Conservation (phyloP, 495 filamentous ascomycete species). For the Aspergillus saccharolyticus region DNA sequence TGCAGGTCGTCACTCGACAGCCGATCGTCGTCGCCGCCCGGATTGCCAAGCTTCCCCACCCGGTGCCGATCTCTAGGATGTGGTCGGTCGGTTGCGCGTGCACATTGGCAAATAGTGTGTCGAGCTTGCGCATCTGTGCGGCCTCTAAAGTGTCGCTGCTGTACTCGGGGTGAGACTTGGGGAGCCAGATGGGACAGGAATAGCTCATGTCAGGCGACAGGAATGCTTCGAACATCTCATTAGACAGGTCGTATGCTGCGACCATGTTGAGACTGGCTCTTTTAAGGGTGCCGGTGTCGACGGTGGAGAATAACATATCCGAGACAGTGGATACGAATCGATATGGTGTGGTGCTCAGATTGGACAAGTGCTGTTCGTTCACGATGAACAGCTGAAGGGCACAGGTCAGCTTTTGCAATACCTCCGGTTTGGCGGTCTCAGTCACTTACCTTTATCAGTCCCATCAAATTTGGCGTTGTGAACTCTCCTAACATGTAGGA, state of each 20-base stretch:
- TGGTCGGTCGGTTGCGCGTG: constrained; percentile 58
- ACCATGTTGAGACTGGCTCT: constrained; percentile 3
- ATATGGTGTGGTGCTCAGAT: background rate
- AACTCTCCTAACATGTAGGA: background rate
- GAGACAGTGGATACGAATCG: background rate
- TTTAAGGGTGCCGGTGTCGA: background rate
- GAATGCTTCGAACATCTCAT: constrained; percentile 68
- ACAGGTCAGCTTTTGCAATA: background rate
- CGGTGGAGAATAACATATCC: background rate
- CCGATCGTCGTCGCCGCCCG: constrained; percentile 53
- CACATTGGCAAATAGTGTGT: constrained; percentile 53
- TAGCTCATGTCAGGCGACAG: constrained; percentile 72
- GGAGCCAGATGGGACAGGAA: constrained; percentile 64
- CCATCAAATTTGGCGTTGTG: background rate
- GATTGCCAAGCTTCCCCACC: constrained; percentile 65
- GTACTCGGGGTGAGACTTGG: background rate
- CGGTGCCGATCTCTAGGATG: constrained; percentile 65
- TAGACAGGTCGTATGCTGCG: constrained; percentile 42
- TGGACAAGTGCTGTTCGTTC: background rate
- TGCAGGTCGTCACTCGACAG: constrained; percentile 60
- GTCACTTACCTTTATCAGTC: background rate
- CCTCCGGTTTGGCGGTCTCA: background rate
- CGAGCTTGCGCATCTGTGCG: constrained; percentile 61
- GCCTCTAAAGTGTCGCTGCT: constrained; percentile 50
- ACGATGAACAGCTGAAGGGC: background rate